Percentiles rank a stretch among this genome's conserved stretches.
These are phyloP conservation scores for Fimicolochytrium jonesii DNA, from an alignment of 192 early-diverging fungal species.

Conservation along the genomic window DNA sequence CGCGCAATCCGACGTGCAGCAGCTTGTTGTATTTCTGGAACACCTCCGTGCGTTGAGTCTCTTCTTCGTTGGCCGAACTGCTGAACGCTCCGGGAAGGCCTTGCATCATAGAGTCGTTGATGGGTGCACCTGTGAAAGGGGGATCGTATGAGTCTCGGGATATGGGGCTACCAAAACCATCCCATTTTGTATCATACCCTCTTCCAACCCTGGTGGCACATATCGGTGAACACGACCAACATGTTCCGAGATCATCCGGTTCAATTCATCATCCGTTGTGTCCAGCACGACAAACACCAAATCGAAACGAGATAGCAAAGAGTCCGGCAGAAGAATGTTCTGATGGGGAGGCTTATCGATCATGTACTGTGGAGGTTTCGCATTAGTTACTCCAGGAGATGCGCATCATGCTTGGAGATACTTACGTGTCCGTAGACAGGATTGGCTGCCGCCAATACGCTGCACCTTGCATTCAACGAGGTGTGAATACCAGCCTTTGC, in stretches of 20 bases:
- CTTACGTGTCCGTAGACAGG: slow-evolving; percentile 55
- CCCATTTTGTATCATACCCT: slow-evolving; percentile 40
- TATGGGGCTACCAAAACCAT: background rate
- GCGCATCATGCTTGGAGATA: no score
- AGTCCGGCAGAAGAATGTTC: slow-evolving; percentile 95
- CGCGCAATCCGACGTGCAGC: slow-evolving; percentile 70
- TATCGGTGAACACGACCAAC: slow-evolving; percentile 94
- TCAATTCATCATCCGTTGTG: slow-evolving; percentile 75
- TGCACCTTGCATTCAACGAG: slow-evolving; percentile 93
- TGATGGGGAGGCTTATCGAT: slow-evolving; percentile 79
- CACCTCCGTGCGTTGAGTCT: slow-evolving; percentile 55
- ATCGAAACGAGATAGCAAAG: slow-evolving; percentile 95
- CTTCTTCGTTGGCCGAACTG: slow-evolving; percentile 43
- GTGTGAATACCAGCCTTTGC: slow-evolving; percentile 99
- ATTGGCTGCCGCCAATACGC: slow-evolving; percentile 96
- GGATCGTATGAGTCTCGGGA: background rate
- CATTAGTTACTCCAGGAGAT: no score
- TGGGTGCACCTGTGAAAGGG: slow-evolving; percentile 33
- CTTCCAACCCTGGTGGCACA: slow-evolving; percentile 75
- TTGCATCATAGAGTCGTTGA: slow-evolving; percentile 43
- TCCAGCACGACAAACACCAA: slow-evolving; percentile 95
- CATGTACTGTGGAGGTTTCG: slow-evolving; percentile 84
- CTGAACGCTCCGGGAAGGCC: background rate
- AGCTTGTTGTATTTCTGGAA: slow-evolving; percentile 86
- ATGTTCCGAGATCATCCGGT: slow-evolving; percentile 87